Evolutionary conservation across 495 filamentous ascomycete genomes (phyloP).

Genomic region (Lasiosphaeria hispida): DNA sequence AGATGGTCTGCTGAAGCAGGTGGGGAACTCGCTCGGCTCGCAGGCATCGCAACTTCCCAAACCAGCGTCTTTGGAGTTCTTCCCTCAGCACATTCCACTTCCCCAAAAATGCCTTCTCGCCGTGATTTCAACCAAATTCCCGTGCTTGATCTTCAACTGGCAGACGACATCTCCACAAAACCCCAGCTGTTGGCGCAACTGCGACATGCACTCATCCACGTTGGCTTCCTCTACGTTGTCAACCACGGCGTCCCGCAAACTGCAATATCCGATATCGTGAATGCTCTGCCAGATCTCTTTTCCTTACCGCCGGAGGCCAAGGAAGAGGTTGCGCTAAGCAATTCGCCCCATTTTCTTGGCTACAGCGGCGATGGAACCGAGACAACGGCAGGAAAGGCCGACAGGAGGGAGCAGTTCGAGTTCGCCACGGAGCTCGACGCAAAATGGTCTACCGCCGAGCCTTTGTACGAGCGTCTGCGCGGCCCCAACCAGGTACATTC

Average conservation of each 20-base stretch:
- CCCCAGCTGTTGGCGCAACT: constrained; percentile 38
- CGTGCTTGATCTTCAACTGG: constrained; percentile 46
- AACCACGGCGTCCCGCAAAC: constrained; percentile 45
- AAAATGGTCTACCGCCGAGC: constrained; percentile 32
- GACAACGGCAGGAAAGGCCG: constrained; percentile 46
- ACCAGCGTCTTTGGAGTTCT: too few relatives aligned
- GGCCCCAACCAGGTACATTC: constrained; percentile 48
- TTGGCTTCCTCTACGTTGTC: constrained; percentile 53
- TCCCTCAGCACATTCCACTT: too few relatives aligned
- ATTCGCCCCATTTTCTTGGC: constrained; percentile 54
- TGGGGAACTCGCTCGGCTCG: too few relatives aligned
- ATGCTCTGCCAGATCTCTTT: constrained; percentile 45
- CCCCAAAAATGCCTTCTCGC: too few relatives aligned
- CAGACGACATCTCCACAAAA: constrained; percentile 22
- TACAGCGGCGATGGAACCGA: constrained; percentile 52
- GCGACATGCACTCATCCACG: constrained; percentile 44
- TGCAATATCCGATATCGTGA: constrained; percentile 38
- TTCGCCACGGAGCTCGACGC: constrained; percentile 51
- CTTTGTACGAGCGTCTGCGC: constrained; percentile 48
- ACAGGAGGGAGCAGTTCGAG: constrained; percentile 55
- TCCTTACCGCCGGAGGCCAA: constrained; percentile 37
- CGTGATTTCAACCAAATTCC: constrained; percentile 39
- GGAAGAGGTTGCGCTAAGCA: constrained; percentile 40
- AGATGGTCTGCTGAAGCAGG: too few relatives aligned
- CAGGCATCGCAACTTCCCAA: too few relatives aligned